phyloP scores from a whole-genome alignment of 805 yeast species.

The Yamadazyma akitaensis region DNA sequence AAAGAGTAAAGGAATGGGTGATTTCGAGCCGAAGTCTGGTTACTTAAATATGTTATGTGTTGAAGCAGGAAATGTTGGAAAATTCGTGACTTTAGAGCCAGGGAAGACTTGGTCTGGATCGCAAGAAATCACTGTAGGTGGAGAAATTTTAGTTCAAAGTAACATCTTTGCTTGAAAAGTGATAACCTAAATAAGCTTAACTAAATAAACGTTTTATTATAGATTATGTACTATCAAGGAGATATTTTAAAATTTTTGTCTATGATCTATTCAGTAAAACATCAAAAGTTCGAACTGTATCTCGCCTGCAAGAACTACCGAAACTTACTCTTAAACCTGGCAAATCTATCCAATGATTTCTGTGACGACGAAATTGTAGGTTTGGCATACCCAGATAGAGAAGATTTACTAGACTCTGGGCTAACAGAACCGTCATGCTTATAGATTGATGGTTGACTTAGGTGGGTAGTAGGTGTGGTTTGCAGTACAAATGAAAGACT shows the following conservation, averaged over 20 bases:
- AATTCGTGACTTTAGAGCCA: conserved; percentile 60
- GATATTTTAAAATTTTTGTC: background rate
- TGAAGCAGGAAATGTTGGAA: conserved; percentile 87
- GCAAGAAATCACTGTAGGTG: conserved; percentile 57
- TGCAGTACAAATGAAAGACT: conserved; percentile 13
- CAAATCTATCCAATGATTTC: conserved; percentile 34
- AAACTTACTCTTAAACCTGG: conserved; percentile 32
- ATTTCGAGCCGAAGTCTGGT: conserved; percentile 83
- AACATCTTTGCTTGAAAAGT: conserved; percentile 24
- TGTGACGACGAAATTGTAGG: conserved; percentile 43
- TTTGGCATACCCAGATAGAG: conserved; percentile 21
- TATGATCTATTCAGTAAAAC: background rate
- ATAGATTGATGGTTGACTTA: conserved; percentile 2
- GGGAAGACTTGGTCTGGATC: conserved; percentile 74
- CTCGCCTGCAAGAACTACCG: conserved; percentile 12
- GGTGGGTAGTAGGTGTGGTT: conserved; percentile 5
- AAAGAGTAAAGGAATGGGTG: conserved; percentile 79
- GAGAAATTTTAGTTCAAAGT: conserved; percentile 60
- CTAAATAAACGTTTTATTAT: background rate
- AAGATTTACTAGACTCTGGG: background rate
- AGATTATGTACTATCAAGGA: background rate
- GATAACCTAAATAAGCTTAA: background rate
- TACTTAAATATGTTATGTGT: conserved; percentile 87
- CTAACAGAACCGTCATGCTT: background rate
- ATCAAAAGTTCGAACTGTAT: background rate